These are phyloP conservation scores for Phanerodontia chrysosporium DNA, from an alignment of 768 basidiomycete genomes.

Conservation along the genomic window DNA sequence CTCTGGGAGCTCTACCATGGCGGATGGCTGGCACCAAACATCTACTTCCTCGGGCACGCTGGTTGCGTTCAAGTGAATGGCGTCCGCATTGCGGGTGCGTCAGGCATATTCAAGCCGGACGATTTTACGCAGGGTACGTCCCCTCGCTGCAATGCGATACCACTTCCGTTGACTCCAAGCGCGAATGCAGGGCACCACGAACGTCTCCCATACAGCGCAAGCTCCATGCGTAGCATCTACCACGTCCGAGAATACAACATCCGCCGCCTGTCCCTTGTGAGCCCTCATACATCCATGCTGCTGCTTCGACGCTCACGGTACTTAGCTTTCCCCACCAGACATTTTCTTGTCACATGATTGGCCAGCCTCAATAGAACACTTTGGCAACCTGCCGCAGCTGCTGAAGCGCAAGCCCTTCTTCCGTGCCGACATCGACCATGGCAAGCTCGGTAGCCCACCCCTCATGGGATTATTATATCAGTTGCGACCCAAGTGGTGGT, in stretches of 20 bases:
- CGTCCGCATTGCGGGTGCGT: slow-evolving; percentile 82
- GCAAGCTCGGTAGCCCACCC: slow-evolving; percentile 82
- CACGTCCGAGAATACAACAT: slow-evolving; percentile 88
- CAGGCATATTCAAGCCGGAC: slow-evolving; percentile 82
- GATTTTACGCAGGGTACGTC: slow-evolving; percentile 66
- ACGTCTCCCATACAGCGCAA: slow-evolving; percentile 71
- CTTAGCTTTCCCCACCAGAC: slow-evolving; percentile 53
- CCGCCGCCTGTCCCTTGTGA: slow-evolving; percentile 68
- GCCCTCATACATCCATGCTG: slow-evolving; percentile 12
- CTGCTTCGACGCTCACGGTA: background rate
- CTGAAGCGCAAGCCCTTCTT: slow-evolving; percentile 79
- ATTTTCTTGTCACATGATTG: slow-evolving; percentile 97
- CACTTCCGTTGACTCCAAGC: background rate
- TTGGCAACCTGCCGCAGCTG: slow-evolving; percentile 66
- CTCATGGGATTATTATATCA: slow-evolving; percentile 70
- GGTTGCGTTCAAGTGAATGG: slow-evolving; percentile 88
- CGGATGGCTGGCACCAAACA: slow-evolving; percentile 94
- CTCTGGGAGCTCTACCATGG: slow-evolving; percentile 97
- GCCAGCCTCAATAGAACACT: slow-evolving; percentile 80
- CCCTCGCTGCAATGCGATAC: background rate
- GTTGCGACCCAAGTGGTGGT: slow-evolving; percentile 85
- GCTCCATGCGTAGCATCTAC: slow-evolving; percentile 78
- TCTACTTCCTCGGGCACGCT: slow-evolving; percentile 92
- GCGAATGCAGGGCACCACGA: slow-evolving; percentile 71
- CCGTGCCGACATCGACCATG: slow-evolving; percentile 58